These are phyloP conservation scores for Potentilla sterilis DNA, from an alignment of 306 rosid species.

Conservation along the genomic window DNA sequence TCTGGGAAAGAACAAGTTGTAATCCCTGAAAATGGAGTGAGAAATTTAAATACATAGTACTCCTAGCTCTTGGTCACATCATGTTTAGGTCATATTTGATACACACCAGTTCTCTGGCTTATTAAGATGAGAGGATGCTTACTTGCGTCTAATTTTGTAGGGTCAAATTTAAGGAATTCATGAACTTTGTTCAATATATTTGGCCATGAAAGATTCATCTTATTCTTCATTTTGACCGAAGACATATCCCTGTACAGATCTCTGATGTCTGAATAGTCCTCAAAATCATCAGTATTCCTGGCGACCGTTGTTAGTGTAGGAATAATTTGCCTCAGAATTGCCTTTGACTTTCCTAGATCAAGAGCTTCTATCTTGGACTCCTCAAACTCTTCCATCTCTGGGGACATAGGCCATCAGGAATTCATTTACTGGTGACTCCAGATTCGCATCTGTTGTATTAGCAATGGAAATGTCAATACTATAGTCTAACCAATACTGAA, in stretches of 20 bases:
- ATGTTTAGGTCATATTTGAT: background rate
- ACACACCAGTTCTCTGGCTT: background rate
- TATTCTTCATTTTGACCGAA: background rate
- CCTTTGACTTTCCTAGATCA: conserved; percentile 38
- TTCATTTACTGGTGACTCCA: conserved; percentile 29
- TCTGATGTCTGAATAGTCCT: conserved; percentile 24
- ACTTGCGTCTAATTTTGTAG: conserved; percentile 28
- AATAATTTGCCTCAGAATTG: conserved; percentile 21
- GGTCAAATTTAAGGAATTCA: conserved; percentile 37
- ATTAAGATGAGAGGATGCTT: background rate
- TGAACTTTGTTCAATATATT: conserved; percentile 20
- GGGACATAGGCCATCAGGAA: conserved; percentile 36
- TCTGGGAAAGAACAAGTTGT: conserved; percentile 30
- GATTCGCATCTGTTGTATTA: conserved; percentile 13
- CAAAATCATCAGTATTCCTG: conserved; percentile 14
- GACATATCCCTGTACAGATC: conserved; percentile 18
- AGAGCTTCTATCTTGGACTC: conserved; percentile 30
- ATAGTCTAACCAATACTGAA: background rate
- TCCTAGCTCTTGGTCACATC: background rate
- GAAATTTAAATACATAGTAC: background rate
- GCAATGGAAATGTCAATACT: background rate
- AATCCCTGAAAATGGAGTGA: conserved; percentile 25
- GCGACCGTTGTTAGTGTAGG: conserved; percentile 27
- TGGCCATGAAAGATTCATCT: background rate
- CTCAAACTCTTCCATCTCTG: conserved; percentile 48